These are phyloP conservation scores for Thozetella sp. DNA, from an alignment of 495 filamentous ascomycete species.

Conservation along the genomic window DNA sequence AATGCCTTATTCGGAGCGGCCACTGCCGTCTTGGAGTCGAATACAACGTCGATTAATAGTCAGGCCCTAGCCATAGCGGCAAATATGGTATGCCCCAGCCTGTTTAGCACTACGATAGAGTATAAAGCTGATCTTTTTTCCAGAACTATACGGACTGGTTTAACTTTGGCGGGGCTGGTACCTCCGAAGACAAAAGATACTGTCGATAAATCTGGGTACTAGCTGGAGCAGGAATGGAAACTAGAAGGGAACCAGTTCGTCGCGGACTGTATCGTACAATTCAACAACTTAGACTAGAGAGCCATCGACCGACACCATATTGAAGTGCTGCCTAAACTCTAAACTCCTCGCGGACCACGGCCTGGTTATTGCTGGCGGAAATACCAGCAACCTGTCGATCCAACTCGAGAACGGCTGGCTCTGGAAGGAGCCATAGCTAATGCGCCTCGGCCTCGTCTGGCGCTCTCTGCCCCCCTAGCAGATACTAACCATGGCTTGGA, in stretches of 20 bases:
- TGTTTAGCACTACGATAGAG: neutral
- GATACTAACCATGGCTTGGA: neutral
- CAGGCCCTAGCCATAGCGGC: neutral
- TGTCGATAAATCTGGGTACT: neutral
- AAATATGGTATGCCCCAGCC: neutral
- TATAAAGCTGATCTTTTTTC: neutral
- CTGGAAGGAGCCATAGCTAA: neutral
- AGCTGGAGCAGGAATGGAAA: neutral
- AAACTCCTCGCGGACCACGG: neutral
- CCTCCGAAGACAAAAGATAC: neutral
- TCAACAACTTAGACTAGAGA: neutral
- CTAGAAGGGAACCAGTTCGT: neutral
- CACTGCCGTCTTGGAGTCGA: neutral
- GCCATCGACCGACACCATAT: neutral
- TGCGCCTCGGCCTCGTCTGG: neutral
- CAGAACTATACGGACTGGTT: neutral
- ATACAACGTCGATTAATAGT: neutral
- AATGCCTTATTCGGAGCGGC: neutral
- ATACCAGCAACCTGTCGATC: neutral
- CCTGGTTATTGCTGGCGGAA: neutral
- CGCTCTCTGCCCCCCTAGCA: neutral
- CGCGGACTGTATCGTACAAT: neutral
- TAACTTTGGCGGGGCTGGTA: neutral
- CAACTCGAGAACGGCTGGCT: neutral
- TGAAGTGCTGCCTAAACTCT: neutral